Evolutionary conservation across 1,284 basidiomycete species (phyloP), one percentile per base, ranked within the genome.

Genomic region (Phellopilus nigrolimitatus): DNA sequence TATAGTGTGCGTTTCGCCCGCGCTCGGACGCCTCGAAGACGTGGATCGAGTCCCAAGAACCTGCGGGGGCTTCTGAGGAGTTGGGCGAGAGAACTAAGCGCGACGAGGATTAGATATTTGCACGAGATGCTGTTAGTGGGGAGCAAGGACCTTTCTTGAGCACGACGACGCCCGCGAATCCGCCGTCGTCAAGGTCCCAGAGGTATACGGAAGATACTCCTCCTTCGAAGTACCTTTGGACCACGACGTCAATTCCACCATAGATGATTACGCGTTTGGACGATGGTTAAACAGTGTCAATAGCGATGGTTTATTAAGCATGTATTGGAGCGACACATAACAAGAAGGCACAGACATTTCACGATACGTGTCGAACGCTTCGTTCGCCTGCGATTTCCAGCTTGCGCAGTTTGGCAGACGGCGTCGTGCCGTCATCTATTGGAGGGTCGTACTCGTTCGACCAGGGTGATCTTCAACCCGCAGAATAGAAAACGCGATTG

Each of bases 21-120:
- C 93, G 82, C 66, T 97, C 94, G 24, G 80, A 78, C 2, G 89
- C 83, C 67, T 99, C 97, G 62, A 99, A 98, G 39, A 99, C 95
- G 66, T 99, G 97, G 55, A 99, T 91, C 3, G 94, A 97, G 67
- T 99, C 95, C 97, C 97, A 99, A 37, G 90, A 84, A 33, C 92
- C 91, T 0, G 80, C 79, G 2, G 84, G 83, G 59, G 86, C 84
- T 43, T 72, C 71, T 8, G 71, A 61, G 2, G 72, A 68, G 8
- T 72, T 64, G 3, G 82, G 78, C 19, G 69, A 76, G 71, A 89
- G 75, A 7, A 73, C 86, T 89, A 57, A n/a, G 48, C 8, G 50
- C 39, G 38, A 21, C 40, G 43, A 49, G 13, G 30, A 17, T 22
- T 27, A 21, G 28, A 22, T 33, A n/a, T n/a, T n/a, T n/a, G n/a